Evolutionary conservation across 2,329 filamentous ascomycete genomes (phyloP).

Genomic region (Verticillium tricorpus): DNA sequence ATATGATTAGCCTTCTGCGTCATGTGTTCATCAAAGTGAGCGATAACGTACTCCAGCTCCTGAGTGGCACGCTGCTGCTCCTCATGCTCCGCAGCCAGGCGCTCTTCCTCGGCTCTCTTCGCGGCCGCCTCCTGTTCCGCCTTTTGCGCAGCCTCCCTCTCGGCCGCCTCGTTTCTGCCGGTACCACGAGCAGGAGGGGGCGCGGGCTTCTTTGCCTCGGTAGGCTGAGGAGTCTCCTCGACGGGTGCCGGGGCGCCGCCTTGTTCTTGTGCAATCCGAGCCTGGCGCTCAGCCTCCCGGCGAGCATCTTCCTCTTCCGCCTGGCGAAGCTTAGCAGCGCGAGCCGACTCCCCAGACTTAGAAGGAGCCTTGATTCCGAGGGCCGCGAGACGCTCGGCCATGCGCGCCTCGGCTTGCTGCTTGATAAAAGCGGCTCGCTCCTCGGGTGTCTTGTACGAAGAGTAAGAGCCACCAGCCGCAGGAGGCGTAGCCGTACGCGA

Average conservation of each 20-base stretch:
- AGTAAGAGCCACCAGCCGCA: constrained; percentile 62
- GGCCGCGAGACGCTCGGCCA: constrained; percentile 92
- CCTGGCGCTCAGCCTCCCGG: constrained; percentile 82
- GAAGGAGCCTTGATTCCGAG: constrained; percentile 81
- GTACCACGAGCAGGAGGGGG: constrained; percentile 78
- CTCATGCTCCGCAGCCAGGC: constrained; percentile 66
- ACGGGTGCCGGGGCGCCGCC: constrained; percentile 52
- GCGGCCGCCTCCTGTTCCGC: constrained; percentile 50
- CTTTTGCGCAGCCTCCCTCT: constrained; percentile 47
- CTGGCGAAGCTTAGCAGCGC: constrained; percentile 79
- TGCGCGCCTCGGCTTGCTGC: constrained; percentile 92
- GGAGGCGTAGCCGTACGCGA: constrained; percentile 50
- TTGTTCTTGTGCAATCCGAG: constrained; percentile 75
- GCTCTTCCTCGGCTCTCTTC: constrained; percentile 62
- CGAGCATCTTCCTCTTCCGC: constrained; percentile 92
- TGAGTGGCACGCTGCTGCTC: constrained; percentile 69
- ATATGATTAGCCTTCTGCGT: constrained; percentile 18
- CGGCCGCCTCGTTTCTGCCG: constrained; percentile 53
- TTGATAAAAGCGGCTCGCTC: constrained; percentile 95
- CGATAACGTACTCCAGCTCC: constrained; percentile 72
- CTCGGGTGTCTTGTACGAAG: constrained; percentile 84
- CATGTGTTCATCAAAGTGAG: constrained; percentile 3
- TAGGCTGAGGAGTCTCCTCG: constrained; percentile 37
- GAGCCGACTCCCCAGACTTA: constrained; percentile 74
- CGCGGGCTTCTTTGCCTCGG: constrained; percentile 59